Conservation (phyloP, 2,329 filamentous ascomycete species). For the Ascochyta viciae-villosae region DNA sequence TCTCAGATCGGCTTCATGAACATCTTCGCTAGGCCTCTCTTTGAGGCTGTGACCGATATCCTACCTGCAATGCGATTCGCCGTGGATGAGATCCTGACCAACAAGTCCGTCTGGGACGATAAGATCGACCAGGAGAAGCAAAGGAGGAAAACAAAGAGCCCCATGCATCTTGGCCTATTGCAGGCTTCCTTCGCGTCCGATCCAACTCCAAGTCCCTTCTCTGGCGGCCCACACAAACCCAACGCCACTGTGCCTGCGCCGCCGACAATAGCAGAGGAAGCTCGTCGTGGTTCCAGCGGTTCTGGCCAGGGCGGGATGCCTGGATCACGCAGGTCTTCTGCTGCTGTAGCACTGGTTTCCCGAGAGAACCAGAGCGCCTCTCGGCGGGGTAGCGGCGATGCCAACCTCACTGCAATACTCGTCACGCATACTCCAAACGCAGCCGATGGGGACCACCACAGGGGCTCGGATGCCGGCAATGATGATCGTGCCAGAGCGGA, state of each 20-base stretch:
- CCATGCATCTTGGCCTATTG: conserved; percentile 32
- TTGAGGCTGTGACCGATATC: conserved; percentile 84
- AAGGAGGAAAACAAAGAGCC: conserved; percentile 48
- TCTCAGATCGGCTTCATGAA: conserved; percentile 97
- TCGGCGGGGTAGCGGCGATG: conserved; percentile 48
- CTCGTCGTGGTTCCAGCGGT: conserved; percentile 38
- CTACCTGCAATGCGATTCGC: conserved; percentile 85
- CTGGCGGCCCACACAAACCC: conserved; percentile 31
- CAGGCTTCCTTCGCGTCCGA: conserved; percentile 35
- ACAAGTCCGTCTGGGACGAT: conserved; percentile 76
- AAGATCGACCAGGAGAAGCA: conserved; percentile 70
- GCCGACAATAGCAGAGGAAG: conserved; percentile 25
- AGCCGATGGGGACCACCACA: conserved; percentile 29
- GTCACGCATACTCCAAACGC: conserved; percentile 47
- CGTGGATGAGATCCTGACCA: conserved; percentile 79
- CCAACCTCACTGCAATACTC: conserved; percentile 49
- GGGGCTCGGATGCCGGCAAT: conserved; percentile 21
- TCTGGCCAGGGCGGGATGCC: conserved; percentile 31
- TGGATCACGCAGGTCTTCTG: conserved; percentile 40
- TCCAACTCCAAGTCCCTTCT: conserved; percentile 44
- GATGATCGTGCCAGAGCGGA: conserved; percentile 30
- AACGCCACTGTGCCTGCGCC: conserved; percentile 15
- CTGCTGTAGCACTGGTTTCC: conserved; percentile 35
- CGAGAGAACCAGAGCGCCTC: conserved; percentile 46
- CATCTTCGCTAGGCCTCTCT: conserved; percentile 90